phyloP scores from a whole-genome alignment of 2,329 filamentous ascomycete genomes.

The Alternaria arbusti region DNA sequence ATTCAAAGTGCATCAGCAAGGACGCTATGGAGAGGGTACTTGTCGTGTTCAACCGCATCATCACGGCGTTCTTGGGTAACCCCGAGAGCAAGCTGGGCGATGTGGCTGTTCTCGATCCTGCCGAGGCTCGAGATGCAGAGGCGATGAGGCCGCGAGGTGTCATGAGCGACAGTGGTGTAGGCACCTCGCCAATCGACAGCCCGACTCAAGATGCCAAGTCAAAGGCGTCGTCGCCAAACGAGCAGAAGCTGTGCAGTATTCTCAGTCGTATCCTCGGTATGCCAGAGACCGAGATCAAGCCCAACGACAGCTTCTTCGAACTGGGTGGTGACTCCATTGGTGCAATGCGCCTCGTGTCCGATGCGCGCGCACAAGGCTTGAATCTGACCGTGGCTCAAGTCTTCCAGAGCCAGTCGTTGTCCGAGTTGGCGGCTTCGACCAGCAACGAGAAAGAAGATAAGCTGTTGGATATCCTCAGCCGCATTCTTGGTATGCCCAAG shows the following conservation, averaged over 20 bases:
- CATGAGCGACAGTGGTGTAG: constrained; percentile 29
- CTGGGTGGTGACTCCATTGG: constrained; percentile 56
- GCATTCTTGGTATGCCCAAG: constrained; percentile 38
- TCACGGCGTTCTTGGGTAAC: constrained; percentile 57
- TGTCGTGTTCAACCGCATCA: constrained; percentile 59
- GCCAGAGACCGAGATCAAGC: constrained; percentile 42
- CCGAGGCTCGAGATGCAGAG: constrained; percentile 38
- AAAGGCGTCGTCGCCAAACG: constrained; percentile 29
- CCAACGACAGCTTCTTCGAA: constrained; percentile 52
- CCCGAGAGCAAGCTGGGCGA: constrained; percentile 41
- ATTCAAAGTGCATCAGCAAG: constrained; percentile 63
- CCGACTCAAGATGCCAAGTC: neutral
- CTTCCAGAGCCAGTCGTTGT: constrained; percentile 52
- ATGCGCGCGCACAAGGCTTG: constrained; percentile 44
- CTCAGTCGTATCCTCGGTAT: constrained; percentile 39
- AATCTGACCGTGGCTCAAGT: constrained; percentile 52
- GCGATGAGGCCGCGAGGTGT: constrained; percentile 29
- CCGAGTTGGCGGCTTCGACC: constrained; percentile 61
- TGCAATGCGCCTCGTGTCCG: constrained; percentile 55
- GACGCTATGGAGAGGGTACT: constrained; percentile 62
- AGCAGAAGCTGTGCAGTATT: constrained; percentile 31
- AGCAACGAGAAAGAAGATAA: constrained; percentile 39
- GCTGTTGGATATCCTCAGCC: constrained; percentile 34
- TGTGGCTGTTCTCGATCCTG: constrained; percentile 33
- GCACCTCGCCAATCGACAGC: constrained; percentile 17